phyloP scores from a whole-genome alignment of 192 early-diverging fungal species.

The Neocallimastix lanati region DNA sequence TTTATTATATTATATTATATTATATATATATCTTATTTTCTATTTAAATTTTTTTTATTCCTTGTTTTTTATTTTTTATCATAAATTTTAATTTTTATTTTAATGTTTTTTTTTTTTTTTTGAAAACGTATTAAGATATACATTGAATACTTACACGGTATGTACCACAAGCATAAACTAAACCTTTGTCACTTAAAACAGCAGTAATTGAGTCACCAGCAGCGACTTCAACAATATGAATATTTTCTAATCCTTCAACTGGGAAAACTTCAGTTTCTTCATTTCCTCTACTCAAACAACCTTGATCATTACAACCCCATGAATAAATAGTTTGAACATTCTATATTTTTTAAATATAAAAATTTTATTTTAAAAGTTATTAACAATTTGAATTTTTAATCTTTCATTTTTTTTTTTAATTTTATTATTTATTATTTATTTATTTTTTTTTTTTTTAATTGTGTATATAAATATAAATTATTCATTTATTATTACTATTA shows the following conservation, averaged over 20 bases:
- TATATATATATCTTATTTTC: too few species aligned
- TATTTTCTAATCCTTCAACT: slow-evolving; percentile 52
- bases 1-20: too few species aligned
- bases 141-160: slow-evolving; percentile 6
- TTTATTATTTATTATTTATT: not conserved
- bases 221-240: slow-evolving; percentile 51
- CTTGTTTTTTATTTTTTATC: too few species aligned
- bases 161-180: slow-evolving; percentile 6
- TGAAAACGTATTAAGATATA: too few species aligned
- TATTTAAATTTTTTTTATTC: too few species aligned
- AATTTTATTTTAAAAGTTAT: too few species aligned
- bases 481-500: too few species aligned
- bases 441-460: not conserved
- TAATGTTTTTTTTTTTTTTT: too few species aligned
- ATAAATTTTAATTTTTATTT: too few species aligned
- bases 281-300: slow-evolving; percentile 53
- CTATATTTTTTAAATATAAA: too few species aligned
- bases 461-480: too few species aligned
- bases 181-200: slow-evolving; percentile 55
- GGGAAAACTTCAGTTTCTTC: slow-evolving; percentile 46
- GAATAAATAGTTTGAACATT: slow-evolving; percentile 32
- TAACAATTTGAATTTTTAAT: too few species aligned
- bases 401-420: slow-evolving; percentile 6
- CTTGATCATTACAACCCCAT: slow-evolving; percentile 94
- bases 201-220: slow-evolving; percentile 72